Conservation (phyloP, 169 alveolate genomes). For the Cryptosporidium viatorum region DNA sequence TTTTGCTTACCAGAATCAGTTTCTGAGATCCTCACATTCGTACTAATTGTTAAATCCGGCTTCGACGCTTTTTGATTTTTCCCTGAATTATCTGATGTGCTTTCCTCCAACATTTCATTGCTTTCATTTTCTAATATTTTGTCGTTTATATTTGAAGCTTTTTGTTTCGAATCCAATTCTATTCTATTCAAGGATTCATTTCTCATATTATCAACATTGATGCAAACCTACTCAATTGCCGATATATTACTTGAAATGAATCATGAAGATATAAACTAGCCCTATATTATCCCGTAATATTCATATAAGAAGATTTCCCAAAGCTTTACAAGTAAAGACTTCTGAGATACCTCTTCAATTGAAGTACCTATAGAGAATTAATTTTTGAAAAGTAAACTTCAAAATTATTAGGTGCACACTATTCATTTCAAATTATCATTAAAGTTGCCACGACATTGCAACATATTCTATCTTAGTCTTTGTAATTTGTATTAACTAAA, state of each 20-base stretch:
- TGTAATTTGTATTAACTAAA: background rate
- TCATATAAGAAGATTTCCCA: background rate
- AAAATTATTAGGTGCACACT: constrained; percentile 14
- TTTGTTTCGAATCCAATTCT: background rate
- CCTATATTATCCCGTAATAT: background rate
- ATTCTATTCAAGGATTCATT: constrained; percentile 1
- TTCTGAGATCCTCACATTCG: background rate
- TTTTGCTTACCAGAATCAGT: background rate
- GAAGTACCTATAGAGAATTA: background rate
- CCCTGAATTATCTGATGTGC: background rate
- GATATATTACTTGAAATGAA: constrained; percentile 30
- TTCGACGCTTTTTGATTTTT: background rate
- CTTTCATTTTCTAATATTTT: background rate
- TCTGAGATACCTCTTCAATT: background rate
- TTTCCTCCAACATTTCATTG: background rate
- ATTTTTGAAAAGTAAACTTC: background rate
- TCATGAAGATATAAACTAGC: background rate
- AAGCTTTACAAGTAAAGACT: background rate
- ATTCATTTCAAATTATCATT: constrained; percentile 6
- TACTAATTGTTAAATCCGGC: background rate
- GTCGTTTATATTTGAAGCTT: background rate
- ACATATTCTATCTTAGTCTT: constrained; percentile 3
- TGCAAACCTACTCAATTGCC: constrained; percentile 28
- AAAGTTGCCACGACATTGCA: constrained; percentile 34
- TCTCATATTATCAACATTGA: constrained; percentile 48